Evolutionary conservation across 495 filamentous ascomycete species (phyloP).

Genomic region (Cairneyella variabilis): DNA sequence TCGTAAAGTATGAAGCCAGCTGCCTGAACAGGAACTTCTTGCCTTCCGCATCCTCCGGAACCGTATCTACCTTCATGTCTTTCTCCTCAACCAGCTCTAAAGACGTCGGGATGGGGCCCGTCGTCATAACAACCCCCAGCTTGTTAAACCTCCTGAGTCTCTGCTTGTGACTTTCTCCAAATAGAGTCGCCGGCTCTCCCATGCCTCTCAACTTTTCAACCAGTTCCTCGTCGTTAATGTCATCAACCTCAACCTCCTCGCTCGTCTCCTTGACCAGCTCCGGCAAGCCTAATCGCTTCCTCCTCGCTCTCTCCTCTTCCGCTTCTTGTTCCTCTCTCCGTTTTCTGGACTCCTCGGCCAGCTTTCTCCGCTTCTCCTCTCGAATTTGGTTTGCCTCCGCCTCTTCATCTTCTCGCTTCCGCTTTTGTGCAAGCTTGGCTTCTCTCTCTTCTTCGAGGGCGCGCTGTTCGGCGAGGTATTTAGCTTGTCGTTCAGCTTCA

Average conservation of each 20-base stretch:
- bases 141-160: slow-evolving; percentile 66
- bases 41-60: slow-evolving; percentile 54
- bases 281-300: slow-evolving; percentile 61
- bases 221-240: slow-evolving; percentile 72
- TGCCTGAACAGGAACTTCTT: slow-evolving; percentile 75
- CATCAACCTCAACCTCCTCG: slow-evolving; percentile 49
- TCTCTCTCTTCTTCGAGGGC: slow-evolving; percentile 63
- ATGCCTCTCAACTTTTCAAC: slow-evolving; percentile 61
- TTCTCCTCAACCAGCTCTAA: slow-evolving; percentile 72
- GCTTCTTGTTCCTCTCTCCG: slow-evolving; percentile 68
- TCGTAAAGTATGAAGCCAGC: slow-evolving; percentile 86
- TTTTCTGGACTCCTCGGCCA: slow-evolving; percentile 74
- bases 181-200: slow-evolving; percentile 68
- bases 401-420: slow-evolving; percentile 88
- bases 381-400: slow-evolving; percentile 59
- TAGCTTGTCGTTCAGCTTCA: slow-evolving; percentile 75
- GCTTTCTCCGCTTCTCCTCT: slow-evolving; percentile 72
- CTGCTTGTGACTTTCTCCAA: slow-evolving; percentile 75
- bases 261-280: slow-evolving; percentile 53
- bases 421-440: slow-evolving; percentile 66
- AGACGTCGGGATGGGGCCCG: slow-evolving; percentile 61
- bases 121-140: slow-evolving; percentile 42
- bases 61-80: slow-evolving; percentile 76
- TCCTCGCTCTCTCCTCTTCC: slow-evolving; percentile 43
- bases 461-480: slow-evolving; percentile 77